phyloP scores from a whole-genome alignment of 257 asterid genomes.

The Schizonepeta tenuifolia region DNA sequence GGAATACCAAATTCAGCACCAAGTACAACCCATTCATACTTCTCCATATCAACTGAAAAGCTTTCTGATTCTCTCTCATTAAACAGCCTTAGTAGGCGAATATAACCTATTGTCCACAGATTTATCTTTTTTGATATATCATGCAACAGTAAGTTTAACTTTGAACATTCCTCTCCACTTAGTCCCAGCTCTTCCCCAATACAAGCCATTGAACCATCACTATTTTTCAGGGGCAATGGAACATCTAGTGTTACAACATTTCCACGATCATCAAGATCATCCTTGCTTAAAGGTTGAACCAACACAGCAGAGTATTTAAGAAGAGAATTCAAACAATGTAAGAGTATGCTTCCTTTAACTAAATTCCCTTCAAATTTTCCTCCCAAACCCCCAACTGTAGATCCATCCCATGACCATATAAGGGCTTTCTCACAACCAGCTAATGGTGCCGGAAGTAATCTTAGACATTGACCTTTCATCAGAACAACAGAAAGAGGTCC shows the following conservation, averaged over 20 bases:
- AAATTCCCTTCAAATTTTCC: slow-evolving; percentile 89
- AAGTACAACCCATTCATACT: slow-evolving; percentile 95
- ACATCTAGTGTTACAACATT: slow-evolving; percentile 76
- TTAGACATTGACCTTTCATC: slow-evolving; percentile 93
- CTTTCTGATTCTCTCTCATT: slow-evolving; percentile 67
- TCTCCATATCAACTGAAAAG: slow-evolving; percentile 52
- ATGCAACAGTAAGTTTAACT: slow-evolving; percentile 62
- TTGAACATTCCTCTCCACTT: slow-evolving; percentile 54
- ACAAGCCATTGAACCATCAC: slow-evolving; percentile 84
- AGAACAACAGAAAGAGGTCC: slow-evolving; percentile 98
- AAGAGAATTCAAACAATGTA: slow-evolving; percentile 95
- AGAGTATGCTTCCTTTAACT: slow-evolving; percentile 87
- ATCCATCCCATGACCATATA: slow-evolving; percentile 99
- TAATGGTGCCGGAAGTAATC: slow-evolving; percentile 97
- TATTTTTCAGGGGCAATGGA: slow-evolving; percentile 89
- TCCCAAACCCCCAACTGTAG: slow-evolving; percentile 88
- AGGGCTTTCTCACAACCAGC: slow-evolving; percentile 98
- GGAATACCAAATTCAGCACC: slow-evolving; percentile 94
- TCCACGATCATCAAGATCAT: slow-evolving; percentile 82
- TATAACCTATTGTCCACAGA: slow-evolving; percentile 85
- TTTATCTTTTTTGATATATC: slow-evolving; percentile 71
- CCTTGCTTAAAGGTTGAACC: slow-evolving; percentile 88
- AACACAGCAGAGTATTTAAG: slow-evolving; percentile 90
- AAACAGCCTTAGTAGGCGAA: slow-evolving; percentile 77
- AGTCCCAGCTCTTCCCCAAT: slow-evolving; percentile 87